phyloP scores from a whole-genome alignment of 257 asterid species.

The Solanum raphanifolium region DNA sequence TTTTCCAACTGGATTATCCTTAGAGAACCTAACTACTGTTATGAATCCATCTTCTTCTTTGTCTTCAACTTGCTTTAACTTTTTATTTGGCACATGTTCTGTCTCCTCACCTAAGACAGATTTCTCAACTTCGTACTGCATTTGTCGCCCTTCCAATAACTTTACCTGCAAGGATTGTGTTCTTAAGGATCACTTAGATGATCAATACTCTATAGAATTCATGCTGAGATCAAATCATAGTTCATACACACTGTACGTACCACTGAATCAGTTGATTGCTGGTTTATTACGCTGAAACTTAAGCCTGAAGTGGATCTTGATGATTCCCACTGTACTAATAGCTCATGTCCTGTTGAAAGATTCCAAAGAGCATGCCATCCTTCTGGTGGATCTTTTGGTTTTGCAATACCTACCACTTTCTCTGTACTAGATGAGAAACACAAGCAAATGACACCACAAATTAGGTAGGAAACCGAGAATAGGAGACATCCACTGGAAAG shows the following conservation, averaged over 20 bases:
- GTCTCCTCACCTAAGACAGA: neutral
- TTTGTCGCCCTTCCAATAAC: conserved; percentile 63
- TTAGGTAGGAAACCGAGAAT: conserved; percentile 1
- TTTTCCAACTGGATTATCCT: conserved; percentile 58
- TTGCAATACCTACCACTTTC: conserved; percentile 83
- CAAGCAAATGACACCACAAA: conserved; percentile 6
- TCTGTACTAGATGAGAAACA: conserved; percentile 65
- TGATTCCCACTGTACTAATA: conserved; percentile 37
- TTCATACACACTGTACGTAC: conserved; percentile 17
- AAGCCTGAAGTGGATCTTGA: conserved; percentile 25
- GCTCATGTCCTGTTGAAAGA: conserved; percentile 58
- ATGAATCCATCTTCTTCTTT: conserved; percentile 49
- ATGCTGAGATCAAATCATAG: neutral
- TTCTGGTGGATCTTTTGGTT: conserved; percentile 64
- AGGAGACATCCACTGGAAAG: neutral
- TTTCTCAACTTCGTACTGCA: conserved; percentile 50
- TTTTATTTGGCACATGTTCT: neutral
- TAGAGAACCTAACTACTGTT: conserved; percentile 57
- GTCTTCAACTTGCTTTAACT: conserved; percentile 4
- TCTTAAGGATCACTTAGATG: neutral
- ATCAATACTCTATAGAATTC: neutral
- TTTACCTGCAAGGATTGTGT: conserved; percentile 26
- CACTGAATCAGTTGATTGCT: conserved; percentile 24
- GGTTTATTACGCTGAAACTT: conserved; percentile 30
- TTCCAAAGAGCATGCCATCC: conserved; percentile 75